These are phyloP conservation scores for Marchantia paleacea DNA, from an alignment of 225 moss, liverwort and hornwort genomes.

Conservation along the genomic window DNA sequence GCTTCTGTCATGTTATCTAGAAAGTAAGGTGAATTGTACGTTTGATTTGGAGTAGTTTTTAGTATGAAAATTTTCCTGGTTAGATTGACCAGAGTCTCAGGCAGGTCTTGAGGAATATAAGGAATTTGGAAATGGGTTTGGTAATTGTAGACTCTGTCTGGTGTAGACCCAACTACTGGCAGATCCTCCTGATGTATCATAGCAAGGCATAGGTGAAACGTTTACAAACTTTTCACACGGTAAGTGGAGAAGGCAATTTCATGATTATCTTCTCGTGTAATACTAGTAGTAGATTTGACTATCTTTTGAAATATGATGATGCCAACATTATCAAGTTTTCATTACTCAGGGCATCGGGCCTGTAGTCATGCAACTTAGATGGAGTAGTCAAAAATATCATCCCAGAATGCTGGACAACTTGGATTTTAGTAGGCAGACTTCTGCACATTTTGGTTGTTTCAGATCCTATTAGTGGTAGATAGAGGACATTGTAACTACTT, in stretches of 20 bases:
- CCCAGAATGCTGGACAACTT: not conserved
- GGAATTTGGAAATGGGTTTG: conserved; percentile 3
- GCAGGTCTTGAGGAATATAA: not conserved
- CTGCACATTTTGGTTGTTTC: not conserved
- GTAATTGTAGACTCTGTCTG: not conserved
- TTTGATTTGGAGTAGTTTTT: not conserved
- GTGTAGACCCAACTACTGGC: not conserved
- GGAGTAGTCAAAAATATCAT: not conserved
- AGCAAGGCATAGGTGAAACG: conserved; percentile 15
- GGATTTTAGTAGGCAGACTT: not conserved
- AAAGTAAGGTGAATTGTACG: conserved; percentile 6
- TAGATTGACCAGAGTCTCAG: conserved; percentile 28
- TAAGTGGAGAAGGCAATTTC: not conserved
- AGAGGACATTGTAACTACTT: not conserved
- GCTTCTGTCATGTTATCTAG: conserved; percentile 43
- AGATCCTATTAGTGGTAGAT: not conserved
- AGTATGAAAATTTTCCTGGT: conserved; percentile 26
- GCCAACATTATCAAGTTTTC: not conserved
- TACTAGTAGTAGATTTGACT: not conserved
- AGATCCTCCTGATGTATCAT: conserved; percentile 24
- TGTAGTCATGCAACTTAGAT: not conserved
- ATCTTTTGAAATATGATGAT: conserved; percentile 14
- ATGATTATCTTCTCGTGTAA: conserved; percentile 7
- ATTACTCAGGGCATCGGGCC: not conserved
- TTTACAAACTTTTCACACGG: not conserved